Conservation (phyloP, 257 asterid genomes). For the Eustoma russellianum region DNA sequence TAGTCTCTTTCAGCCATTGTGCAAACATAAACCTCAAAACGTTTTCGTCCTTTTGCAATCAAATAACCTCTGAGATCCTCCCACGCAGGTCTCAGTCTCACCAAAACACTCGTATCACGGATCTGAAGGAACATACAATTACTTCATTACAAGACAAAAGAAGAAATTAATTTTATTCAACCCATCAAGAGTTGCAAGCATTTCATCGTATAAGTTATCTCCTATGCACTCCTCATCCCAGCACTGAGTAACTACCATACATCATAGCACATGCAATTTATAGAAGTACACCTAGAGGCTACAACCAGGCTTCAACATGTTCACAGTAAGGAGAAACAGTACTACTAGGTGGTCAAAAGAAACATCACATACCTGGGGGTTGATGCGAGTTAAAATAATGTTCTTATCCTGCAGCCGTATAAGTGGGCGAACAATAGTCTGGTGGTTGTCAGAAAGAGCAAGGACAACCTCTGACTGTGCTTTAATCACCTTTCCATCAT, state of each 20-base stretch:
- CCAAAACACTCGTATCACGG: constrained; percentile 97
- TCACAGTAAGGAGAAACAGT: neutral
- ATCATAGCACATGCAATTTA: no score
- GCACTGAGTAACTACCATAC: no score
- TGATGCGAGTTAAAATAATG: constrained; percentile 87
- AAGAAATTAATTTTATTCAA: neutral
- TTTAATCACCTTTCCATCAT: constrained; percentile 71
- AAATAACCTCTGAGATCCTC: constrained; percentile 92
- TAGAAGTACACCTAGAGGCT: neutral
- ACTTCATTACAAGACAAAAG: neutral
- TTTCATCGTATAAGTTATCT: neutral
- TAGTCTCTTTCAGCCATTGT: constrained; percentile 99
- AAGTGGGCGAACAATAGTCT: constrained; percentile 82
- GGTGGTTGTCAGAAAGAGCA: constrained; percentile 72
- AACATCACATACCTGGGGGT: constrained; percentile 50
- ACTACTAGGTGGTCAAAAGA: neutral
- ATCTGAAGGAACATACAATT: constrained; percentile 34
- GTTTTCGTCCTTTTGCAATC: constrained; percentile 94
- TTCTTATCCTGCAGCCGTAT: constrained; percentile 78
- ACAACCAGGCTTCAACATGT: neutral
- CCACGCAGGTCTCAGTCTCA: constrained; percentile 98
- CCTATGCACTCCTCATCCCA: no score
- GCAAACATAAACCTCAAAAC: constrained; percentile 97
- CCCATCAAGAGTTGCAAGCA: neutral
- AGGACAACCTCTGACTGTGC: constrained; percentile 84